Base-by-base conservation (phyloP, 306 rosid genomes). In the Trichosanthes truncata region DNA sequence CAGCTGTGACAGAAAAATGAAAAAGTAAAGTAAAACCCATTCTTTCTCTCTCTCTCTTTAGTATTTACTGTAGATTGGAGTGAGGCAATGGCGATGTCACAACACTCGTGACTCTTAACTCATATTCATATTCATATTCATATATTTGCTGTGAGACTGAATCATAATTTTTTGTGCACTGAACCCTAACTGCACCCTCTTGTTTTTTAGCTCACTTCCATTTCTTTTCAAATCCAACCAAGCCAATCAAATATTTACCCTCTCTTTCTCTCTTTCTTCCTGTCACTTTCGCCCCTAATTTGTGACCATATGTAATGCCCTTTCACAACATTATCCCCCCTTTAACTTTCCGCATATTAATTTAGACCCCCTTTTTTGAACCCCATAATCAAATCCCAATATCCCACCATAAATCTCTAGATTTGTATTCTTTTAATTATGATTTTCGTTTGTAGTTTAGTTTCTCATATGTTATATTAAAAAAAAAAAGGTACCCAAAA, bases 231-330 rank as follows among this genome's bases (percentile, higher is more conserved):
- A 68, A 68, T 68, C 76, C 29, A n/a, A n/a, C n/a, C n/a, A n/a
- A 41, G 4, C 48, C 46, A 9, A 65, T 35, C 13, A 13, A 0
- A 1, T 38, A 1, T 20, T 8, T 0, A 4, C 26, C 43, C 48
- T 7, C 13, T 7, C 45, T 63, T 31, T n/a, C n/a, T n/a, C n/a
- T 68, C 9, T 68, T 38, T 41, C 33, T 41, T 20, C 26, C 11
- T n/a, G 5, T 41, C 76, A 43, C 76, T 71, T 71, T 71, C 33
- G 56, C 76, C 76, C 55, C 55, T 21, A 71, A 71, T 71, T n/a
- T 43, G 5, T 43, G 76, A 71, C 76, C 38, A 71, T 23, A 11
- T 71, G 76, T 71, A 69, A 69, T 0, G 10, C n/a, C 15, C 52
- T 38, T 68, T 40, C 52, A 68, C 75, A 68, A 41, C 76, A 69